Evolutionary conservation across 805 yeast genomes (phyloP).

Genomic region (Komagataella pseudopastoris): DNA sequence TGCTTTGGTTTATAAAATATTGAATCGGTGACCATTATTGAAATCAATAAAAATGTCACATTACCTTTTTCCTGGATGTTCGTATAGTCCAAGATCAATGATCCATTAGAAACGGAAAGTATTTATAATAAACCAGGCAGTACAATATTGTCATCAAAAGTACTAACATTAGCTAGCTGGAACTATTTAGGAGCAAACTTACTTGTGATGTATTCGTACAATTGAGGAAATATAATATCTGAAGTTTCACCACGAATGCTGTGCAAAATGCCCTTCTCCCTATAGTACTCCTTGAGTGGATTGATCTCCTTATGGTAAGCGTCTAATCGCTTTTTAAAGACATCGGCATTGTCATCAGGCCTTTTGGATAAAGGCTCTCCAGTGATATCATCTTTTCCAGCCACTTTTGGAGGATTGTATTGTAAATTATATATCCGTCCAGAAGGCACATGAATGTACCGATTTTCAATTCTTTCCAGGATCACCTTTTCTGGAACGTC

Average conservation of each 20-base stretch:
- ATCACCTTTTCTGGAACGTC: slow-evolving; percentile 82
- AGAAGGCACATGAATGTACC: slow-evolving; percentile 76
- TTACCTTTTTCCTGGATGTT: too few relatives aligned
- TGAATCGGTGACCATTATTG: too few relatives aligned
- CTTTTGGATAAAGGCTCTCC: slow-evolving; percentile 78
- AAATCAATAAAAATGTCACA: too few relatives aligned
- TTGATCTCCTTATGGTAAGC: slow-evolving; percentile 42
- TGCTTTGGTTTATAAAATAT: too few relatives aligned
- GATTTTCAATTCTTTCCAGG: slow-evolving; percentile 64
- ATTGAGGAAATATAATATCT: slow-evolving; percentile 70
- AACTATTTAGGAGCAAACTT: slow-evolving; percentile 11
- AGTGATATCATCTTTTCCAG: slow-evolving; percentile 77
- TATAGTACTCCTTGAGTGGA: slow-evolving; percentile 58
- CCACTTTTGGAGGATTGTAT: slow-evolving; percentile 78
- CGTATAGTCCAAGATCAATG: too few relatives aligned
- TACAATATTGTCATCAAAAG: neutral
- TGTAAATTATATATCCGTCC: slow-evolving; percentile 80
- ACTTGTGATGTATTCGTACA: slow-evolving; percentile 24
- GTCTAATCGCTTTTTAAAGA: slow-evolving; percentile 54
- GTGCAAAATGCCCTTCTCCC: slow-evolving; percentile 29
- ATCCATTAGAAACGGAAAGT: too few relatives aligned
- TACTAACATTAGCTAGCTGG: neutral
- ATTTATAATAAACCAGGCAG: too few relatives aligned
- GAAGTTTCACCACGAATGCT: slow-evolving; percentile 68
- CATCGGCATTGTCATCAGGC: slow-evolving; percentile 69